Evolutionary conservation across 2,329 filamentous ascomycete species (phyloP).

Genomic region (Aspergillus sp.): DNA sequence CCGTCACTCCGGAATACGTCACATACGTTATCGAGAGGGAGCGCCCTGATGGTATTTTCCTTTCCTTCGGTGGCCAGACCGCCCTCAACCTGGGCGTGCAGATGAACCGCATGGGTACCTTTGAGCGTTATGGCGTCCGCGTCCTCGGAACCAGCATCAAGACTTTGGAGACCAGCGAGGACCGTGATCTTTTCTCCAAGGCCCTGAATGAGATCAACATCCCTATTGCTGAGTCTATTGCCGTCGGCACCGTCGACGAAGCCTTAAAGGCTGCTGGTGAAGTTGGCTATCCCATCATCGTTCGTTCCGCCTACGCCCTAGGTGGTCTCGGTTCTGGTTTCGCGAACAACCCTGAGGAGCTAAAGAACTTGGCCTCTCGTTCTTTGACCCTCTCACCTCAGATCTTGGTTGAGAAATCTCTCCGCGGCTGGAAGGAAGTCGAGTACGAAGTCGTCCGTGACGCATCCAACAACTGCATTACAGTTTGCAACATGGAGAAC

Average conservation of each 20-base stretch:
- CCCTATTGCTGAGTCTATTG: conserved; percentile 93
- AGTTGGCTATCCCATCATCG: conserved; percentile 96
- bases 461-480: conserved; percentile 97
- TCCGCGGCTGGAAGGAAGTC: conserved; percentile 99
- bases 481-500: conserved; percentile 98
- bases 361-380: conserved; percentile 87
- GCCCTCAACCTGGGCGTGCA: conserved; percentile 94
- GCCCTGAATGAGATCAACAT: conserved; percentile 97
- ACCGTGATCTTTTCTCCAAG: conserved; percentile 93
- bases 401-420: conserved; percentile 95
- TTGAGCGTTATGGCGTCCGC: conserved; percentile 92
- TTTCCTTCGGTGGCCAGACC: conserved; percentile 96
- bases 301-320: conserved; percentile 93
- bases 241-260: conserved; percentile 87
- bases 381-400: conserved; percentile 93
- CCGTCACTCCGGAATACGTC: conserved; percentile 96
- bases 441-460: conserved; percentile 98
- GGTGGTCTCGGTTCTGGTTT: conserved; percentile 96
- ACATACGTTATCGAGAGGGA: conserved; percentile 96
- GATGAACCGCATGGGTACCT: conserved; percentile 94
- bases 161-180: conserved; percentile 91
- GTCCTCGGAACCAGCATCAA: conserved; percentile 93
- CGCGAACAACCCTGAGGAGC: conserved; percentile 88
- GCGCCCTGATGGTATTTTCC: conserved; percentile 92
- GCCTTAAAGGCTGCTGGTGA: conserved; percentile 81